Conservation (phyloP, 2,329 filamentous ascomycete genomes). For the Ceratocystis cacaofunesta region DNA sequence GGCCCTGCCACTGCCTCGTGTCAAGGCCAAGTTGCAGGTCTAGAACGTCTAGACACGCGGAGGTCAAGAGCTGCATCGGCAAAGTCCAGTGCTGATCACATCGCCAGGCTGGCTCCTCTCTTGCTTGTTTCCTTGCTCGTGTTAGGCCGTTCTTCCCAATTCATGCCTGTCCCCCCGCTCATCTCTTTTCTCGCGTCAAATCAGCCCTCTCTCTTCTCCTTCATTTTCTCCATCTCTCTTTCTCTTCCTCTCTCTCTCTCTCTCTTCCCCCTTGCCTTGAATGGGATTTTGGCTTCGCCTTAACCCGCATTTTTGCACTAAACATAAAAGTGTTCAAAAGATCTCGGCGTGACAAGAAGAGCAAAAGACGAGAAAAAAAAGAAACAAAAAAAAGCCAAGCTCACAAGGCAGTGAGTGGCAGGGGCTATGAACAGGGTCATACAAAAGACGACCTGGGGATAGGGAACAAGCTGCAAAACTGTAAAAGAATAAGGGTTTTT, state of each 20-base stretch:
- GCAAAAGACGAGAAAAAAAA: background rate
- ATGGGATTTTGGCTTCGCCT: conserved; percentile 3
- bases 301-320: background rate
- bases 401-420: background rate
- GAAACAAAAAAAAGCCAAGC: background rate
- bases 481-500: background rate
- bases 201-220: background rate
- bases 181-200: background rate
- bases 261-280: background rate
- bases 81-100: background rate
- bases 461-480: background rate
- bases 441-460: background rate
- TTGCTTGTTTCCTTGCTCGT: background rate
- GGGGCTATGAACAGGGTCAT: background rate
- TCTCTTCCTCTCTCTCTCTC: background rate
- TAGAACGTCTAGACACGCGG: background rate
- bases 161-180: background rate
- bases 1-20: background rate
- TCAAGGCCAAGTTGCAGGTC: background rate
- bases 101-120: background rate
- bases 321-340: conserved; percentile 1
- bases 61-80: background rate
- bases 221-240: background rate
- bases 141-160: background rate
- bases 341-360: background rate